These are phyloP conservation scores for Crataegus laevigata DNA, from an alignment of 306 rosid species.

Conservation along the genomic window DNA sequence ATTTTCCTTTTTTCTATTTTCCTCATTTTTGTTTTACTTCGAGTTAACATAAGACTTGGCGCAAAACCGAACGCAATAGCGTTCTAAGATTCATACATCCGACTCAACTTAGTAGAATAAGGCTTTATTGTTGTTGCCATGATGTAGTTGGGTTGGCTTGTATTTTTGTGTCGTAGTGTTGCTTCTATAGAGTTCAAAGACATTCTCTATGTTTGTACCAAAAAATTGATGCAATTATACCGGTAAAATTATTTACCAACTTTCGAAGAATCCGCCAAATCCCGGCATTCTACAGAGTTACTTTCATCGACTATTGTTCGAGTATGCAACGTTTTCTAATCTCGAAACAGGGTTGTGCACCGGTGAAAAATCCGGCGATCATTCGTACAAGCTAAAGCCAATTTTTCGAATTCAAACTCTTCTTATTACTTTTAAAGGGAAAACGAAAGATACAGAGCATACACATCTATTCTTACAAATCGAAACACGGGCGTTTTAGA, in stretches of 20 bases:
- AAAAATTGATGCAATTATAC: neutral
- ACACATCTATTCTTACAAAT: neutral
- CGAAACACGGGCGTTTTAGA: neutral
- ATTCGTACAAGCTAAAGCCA: neutral
- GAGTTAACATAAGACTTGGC: too few relatives aligned
- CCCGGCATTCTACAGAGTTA: neutral
- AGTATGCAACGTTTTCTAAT: neutral
- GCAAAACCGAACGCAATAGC: too few relatives aligned
- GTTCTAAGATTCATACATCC: too few relatives aligned
- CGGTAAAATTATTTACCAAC: neutral
- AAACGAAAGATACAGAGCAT: neutral
- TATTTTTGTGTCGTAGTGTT: neutral
- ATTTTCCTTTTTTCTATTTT: neutral
- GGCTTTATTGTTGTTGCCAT: too few relatives aligned
- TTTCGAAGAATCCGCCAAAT: neutral
- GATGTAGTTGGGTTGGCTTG: conserved; percentile 7
- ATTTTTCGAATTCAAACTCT: neutral
- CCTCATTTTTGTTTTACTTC: neutral
- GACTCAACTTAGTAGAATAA: too few relatives aligned
- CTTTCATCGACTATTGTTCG: neutral
- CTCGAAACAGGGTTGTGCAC: neutral
- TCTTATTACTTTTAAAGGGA: neutral
- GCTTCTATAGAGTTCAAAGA: neutral
- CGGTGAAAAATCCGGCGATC: neutral
- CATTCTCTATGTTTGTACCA: neutral